Evolutionary conservation across 768 basidiomycete species (phyloP), one percentile per base, ranked within the genome.

Genomic region (Leucosporidium scottii): DNA sequence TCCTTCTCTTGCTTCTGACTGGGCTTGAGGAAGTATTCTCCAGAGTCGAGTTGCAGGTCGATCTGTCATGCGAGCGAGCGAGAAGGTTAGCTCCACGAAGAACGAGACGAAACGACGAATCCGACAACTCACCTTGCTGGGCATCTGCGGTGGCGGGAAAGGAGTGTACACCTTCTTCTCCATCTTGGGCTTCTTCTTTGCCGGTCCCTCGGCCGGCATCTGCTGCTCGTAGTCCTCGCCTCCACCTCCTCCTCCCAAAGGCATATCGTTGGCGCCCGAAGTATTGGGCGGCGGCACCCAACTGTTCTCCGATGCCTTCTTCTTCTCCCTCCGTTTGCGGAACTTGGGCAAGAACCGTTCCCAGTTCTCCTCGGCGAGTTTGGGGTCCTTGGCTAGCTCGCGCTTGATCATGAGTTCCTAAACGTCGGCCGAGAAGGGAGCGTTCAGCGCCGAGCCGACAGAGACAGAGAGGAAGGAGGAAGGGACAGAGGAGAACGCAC

Each of bases 331-430:
- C 25, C 85, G 84, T 79, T 89, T 93, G 62, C 93, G 85, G 85
- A 98, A 99, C 77, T 91, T 86, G 23, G 96, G 96, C 20, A 99
- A 82, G 82, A 98, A 99, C 21, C 96, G 85, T 72, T 98, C 94
- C 96, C 96, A 99, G 28, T 87, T 88, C 75, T 98, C 93, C 18
- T 82, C 86, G 1, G 89, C 93, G 23, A 99, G 84, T 76, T 94
- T 93, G 7, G 96, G 94, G 76, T 99, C 96, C 81, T 98, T 98
- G 28, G 94, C 92, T 8, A 99, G 83, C 79, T 99, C 96, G 55
- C 94, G 88, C 62, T 91, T 87, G 74, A 99, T 93, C 96, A 99
- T 99, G 34, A 99, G 83, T 80, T 98, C 96, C 93, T 93, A 34
- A 5, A 5, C 34, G 34, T 34, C 34, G 34, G 34, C 34, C 5